Conservation (phyloP, 768 basidiomycete genomes). For the Glaciozyma antarctica region DNA sequence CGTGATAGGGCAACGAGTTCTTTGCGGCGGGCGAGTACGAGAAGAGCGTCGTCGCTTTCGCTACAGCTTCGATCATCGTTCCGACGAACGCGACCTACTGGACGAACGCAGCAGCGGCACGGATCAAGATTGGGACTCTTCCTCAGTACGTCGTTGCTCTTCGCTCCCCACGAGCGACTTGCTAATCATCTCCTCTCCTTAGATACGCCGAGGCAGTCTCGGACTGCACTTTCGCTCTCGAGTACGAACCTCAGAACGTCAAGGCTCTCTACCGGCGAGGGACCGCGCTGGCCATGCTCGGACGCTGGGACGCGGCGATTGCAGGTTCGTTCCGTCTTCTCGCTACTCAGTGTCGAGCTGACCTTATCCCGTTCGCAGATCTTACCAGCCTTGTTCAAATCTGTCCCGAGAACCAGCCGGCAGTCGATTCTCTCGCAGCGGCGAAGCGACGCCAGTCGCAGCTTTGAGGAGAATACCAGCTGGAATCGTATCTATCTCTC, state of each 20-base stretch:
- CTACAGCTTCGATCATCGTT: conserved; percentile 20
- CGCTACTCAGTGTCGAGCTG: not conserved
- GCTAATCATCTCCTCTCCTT: not conserved
- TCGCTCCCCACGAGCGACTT: not conserved
- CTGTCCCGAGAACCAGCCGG: conserved; percentile 13
- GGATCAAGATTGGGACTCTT: conserved; percentile 23
- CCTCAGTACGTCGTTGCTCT: conserved; percentile 7
- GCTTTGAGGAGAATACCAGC: no score
- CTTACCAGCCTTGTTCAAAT: conserved; percentile 12
- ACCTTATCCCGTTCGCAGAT: not conserved
- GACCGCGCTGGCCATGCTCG: conserved; percentile 11
- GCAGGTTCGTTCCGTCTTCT: conserved; percentile 1
- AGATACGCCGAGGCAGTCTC: conserved; percentile 27
- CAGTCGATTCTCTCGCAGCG: conserved; percentile 15
- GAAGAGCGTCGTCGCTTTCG: conserved; percentile 23
- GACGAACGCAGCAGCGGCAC: conserved; percentile 23
- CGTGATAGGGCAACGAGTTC: conserved; percentile 16
- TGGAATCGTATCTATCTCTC: no score
- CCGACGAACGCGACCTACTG: conserved; percentile 11
- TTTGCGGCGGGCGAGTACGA: conserved; percentile 21
- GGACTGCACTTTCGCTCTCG: conserved; percentile 25
- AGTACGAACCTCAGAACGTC: conserved; percentile 7
- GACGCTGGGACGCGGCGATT: conserved; percentile 20
- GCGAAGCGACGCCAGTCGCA: not conserved
- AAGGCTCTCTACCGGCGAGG: conserved; percentile 30